A percentile compares a stretch with the other conserved stretches of the same genome.
phyloP scores from a whole-genome alignment of 441 rosid genomes.

The Erodium moschatum region DNA sequence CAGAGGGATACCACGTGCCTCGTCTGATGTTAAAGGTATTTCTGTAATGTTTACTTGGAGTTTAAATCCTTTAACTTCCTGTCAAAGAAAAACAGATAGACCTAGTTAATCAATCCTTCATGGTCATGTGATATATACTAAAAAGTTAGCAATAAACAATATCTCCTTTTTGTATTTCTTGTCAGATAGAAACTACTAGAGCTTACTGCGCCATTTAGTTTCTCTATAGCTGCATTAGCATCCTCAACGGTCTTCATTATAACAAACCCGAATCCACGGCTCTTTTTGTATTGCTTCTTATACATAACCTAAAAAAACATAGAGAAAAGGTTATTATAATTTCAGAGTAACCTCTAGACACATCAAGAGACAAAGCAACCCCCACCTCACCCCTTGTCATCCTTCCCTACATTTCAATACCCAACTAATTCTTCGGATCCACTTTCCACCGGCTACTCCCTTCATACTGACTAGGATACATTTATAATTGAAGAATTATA shows the following conservation, averaged over 20 bases:
- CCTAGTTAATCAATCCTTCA: slow-evolving; percentile 5
- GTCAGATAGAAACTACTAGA: slow-evolving; percentile 3
- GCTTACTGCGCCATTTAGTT: slow-evolving; percentile 72
- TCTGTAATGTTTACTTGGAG: slow-evolving; percentile 78
- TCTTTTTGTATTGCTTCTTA: slow-evolving; percentile 70
- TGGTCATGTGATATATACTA: background rate
- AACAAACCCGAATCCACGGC: slow-evolving; percentile 85
- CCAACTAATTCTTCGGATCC: background rate
- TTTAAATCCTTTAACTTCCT: slow-evolving; percentile 76
- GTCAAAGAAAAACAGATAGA: slow-evolving; percentile 13
- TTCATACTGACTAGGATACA: background rate
- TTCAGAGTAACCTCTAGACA: background rate
- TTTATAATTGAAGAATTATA: background rate
- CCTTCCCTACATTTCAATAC: background rate
- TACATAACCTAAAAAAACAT: slow-evolving; percentile 55
- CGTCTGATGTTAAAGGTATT: slow-evolving; percentile 44
- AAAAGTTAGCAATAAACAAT: background rate
- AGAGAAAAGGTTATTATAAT: background rate
- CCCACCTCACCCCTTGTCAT: background rate
- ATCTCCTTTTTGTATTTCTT: background rate
- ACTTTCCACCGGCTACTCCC: background rate
- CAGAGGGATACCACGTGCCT: slow-evolving; percentile 46
- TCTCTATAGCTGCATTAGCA: slow-evolving; percentile 68
- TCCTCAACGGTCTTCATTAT: slow-evolving; percentile 79
- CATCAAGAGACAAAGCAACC: background rate